Evolutionary conservation across 495 filamentous ascomycete species (phyloP).

Genomic region (Tuber calosporum): DNA sequence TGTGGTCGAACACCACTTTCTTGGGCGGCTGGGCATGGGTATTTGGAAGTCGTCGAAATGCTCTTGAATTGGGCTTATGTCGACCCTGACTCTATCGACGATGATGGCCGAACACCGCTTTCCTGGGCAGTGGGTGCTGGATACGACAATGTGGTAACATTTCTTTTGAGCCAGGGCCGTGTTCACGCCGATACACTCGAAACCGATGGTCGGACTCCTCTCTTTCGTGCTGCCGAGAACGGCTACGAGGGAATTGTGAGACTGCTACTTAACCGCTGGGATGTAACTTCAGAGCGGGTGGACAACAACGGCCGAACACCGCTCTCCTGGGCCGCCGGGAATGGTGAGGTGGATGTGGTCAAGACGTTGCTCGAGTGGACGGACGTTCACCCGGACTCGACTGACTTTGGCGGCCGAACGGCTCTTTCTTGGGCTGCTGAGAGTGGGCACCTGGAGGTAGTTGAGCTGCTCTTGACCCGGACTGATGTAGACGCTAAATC

Average conservation of each 20-base stretch:
- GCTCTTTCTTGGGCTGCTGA: conserved; percentile 24
- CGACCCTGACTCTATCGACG: conserved; percentile 21
- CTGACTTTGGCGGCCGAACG: conserved; percentile 20
- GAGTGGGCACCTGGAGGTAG: conserved; percentile 25
- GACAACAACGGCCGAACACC: conserved; percentile 22
- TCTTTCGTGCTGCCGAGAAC: conserved; percentile 23
- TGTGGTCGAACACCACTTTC: conserved; percentile 25
- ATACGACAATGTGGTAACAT: conserved; percentile 29
- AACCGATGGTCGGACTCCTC: conserved; percentile 19
- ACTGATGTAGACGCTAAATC: conserved; percentile 18
- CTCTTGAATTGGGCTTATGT: conserved; percentile 21
- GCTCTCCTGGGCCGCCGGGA: conserved; percentile 22
- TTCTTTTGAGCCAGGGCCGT: conserved; percentile 25
- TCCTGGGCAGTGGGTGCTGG: conserved; percentile 29
- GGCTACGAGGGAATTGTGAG: conserved; percentile 31
- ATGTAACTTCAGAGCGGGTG: conserved; percentile 16
- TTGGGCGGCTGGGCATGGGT: conserved; percentile 23
- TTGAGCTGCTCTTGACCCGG: conserved; percentile 31
- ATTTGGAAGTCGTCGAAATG: conserved; percentile 20
- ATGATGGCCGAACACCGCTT: conserved; percentile 24
- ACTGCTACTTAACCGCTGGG: not conserved
- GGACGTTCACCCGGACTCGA: conserved; percentile 9
- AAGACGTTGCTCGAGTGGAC: conserved; percentile 14
- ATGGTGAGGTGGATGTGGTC: conserved; percentile 30
- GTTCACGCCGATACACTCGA: conserved; percentile 21